Conservation (phyloP, 768 basidiomycete genomes). For the Macrolepiota fuliginosa region DNA sequence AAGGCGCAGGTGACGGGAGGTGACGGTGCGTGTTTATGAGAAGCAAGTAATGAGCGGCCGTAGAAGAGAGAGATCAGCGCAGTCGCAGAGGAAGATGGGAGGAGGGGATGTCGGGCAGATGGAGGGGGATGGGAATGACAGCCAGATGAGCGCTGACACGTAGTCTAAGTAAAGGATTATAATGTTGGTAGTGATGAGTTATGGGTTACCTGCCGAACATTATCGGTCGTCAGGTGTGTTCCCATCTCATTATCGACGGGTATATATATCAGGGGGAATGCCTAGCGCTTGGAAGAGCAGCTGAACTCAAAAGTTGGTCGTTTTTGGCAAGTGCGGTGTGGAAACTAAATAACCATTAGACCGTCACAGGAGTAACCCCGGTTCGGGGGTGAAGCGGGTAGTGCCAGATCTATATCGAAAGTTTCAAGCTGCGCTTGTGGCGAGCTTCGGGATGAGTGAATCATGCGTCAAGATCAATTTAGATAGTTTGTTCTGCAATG, state of each 20-base stretch:
- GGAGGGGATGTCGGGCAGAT: neutral
- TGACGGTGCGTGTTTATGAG: neutral
- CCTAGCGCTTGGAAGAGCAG: neutral
- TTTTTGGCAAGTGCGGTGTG: conserved; percentile 9
- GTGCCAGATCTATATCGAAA: neutral
- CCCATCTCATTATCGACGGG: neutral
- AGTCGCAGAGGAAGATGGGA: neutral
- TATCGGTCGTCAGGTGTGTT: conserved; percentile 1
- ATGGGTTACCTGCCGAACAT: neutral
- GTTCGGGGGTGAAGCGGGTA: neutral
- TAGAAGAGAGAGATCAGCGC: neutral
- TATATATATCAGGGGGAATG: conserved; percentile 10
- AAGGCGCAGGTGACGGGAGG: neutral
- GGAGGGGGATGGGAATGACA: neutral
- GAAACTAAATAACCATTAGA: conserved; percentile 7
- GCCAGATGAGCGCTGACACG: conserved; percentile 5
- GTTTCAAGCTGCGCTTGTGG: neutral
- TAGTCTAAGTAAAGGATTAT: neutral
- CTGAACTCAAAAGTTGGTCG: neutral
- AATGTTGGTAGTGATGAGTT: neutral
- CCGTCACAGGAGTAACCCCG: conserved; percentile 10
- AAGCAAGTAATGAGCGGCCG: neutral
- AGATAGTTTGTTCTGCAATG: neutral
- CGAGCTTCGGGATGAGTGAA: neutral
- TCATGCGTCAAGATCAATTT: neutral